These are phyloP conservation scores for Kodamaea derodonti DNA, from an alignment of 1,139 yeast genomes.

Conservation along the genomic window DNA sequence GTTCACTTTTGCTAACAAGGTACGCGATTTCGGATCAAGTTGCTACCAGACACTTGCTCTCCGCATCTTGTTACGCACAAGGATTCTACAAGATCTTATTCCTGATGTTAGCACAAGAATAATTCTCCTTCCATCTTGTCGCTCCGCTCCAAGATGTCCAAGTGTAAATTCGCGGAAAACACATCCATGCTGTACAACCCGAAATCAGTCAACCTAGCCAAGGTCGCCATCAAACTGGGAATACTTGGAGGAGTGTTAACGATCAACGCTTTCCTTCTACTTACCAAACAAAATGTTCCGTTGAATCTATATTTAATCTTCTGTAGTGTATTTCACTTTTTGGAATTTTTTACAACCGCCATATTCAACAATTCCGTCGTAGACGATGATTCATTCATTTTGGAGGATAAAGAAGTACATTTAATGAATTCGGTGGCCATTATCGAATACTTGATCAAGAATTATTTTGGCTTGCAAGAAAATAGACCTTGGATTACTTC, in stretches of 20 bases:
- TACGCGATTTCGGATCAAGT: too few relatives aligned
- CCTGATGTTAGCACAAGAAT: too few relatives aligned
- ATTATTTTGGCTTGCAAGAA: constrained; percentile 5
- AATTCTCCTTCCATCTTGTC: too few relatives aligned
- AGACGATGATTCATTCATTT: constrained; percentile 70
- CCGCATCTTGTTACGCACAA: too few relatives aligned
- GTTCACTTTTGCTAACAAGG: too few relatives aligned
- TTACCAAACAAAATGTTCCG: constrained; percentile 3
- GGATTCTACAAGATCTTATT: too few relatives aligned
- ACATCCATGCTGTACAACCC: constrained; percentile 32
- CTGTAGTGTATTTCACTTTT: constrained; percentile 64
- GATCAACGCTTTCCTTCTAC: constrained; percentile 11
- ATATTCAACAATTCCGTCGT: constrained; percentile 63
- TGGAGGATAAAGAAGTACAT: constrained; percentile 70
- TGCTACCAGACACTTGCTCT: too few relatives aligned
- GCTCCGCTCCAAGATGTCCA: too few relatives aligned
- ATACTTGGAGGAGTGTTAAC: constrained; percentile 27
- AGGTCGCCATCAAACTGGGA: constrained; percentile 31
- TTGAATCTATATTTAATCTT: constrained; percentile 44
- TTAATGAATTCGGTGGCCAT: constrained; percentile 49
- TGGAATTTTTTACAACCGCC: constrained; percentile 81
- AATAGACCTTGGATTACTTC: constrained; percentile 1
- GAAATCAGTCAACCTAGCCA: constrained; percentile 26
- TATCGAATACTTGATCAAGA: constrained; percentile 18
- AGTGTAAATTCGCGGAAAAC: too few relatives aligned